Evolutionary conservation across 306 rosid genomes (phyloP).

Genomic region (Oxytropis ochrocephala): DNA sequence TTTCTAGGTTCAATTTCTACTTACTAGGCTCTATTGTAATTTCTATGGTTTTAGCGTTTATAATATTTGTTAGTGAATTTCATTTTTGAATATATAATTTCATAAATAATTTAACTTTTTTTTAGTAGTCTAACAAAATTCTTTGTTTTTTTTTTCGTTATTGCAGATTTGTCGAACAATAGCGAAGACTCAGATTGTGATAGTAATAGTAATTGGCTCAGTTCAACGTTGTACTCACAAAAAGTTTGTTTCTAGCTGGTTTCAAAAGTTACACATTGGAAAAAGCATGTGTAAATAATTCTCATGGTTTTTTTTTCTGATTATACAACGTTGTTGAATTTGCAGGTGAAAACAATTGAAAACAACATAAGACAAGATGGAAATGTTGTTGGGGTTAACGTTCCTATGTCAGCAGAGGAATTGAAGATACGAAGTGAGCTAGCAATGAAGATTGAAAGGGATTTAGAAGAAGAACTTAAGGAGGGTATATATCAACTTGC

Average conservation of each 20-base stretch:
- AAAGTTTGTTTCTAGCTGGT: slow-evolving; percentile 16
- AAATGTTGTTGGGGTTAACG: background rate
- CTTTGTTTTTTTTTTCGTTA: background rate
- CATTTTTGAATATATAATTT: too few species aligned
- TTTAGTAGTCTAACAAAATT: background rate
- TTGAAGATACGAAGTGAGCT: slow-evolving; percentile 54
- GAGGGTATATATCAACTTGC: slow-evolving; percentile 55
- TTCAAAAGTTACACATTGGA: background rate
- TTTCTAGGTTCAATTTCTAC: slow-evolving; percentile 10
- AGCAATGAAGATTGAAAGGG: slow-evolving; percentile 56
- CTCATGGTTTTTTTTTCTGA: background rate
- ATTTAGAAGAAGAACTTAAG: slow-evolving; percentile 65
- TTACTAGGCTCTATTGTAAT: background rate
- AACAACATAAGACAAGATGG: too few species aligned
- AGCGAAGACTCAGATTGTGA: background rate
- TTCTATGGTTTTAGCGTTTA: background rate
- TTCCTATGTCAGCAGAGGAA: slow-evolving; percentile 38
- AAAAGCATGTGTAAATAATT: background rate
- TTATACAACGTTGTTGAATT: background rate
- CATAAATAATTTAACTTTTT: too few species aligned
- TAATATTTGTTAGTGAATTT: too few species aligned
- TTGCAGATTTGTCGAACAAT: slow-evolving; percentile 32
- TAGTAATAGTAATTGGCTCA: slow-evolving; percentile 17
- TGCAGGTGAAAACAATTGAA: slow-evolving; percentile 3
- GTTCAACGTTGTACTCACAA: slow-evolving; percentile 17